phyloP scores from a whole-genome alignment of 2,329 filamentous ascomycete genomes.

The Pezicula carpinea region DNA sequence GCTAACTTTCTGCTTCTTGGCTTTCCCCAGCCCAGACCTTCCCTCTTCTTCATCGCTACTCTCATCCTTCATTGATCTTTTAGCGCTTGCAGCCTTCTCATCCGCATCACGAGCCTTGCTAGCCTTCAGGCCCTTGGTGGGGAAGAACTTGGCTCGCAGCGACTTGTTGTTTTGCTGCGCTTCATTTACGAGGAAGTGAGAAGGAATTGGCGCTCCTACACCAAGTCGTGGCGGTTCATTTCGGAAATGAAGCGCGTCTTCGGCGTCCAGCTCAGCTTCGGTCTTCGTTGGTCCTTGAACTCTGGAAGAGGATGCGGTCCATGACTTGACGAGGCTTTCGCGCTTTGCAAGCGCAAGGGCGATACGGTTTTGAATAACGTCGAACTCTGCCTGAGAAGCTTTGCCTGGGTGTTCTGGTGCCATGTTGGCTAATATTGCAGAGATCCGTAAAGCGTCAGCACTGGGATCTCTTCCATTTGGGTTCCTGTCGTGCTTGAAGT shows the following conservation, averaged over 20 bases:
- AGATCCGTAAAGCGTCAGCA: neutral
- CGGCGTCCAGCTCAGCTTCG: constrained; percentile 28
- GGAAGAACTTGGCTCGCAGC: constrained; percentile 27
- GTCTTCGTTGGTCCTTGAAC: constrained; percentile 18
- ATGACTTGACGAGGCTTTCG: constrained; percentile 27
- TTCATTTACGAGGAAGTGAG: constrained; percentile 24
- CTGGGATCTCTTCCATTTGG: too few relatives aligned
- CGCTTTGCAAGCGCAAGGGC: constrained; percentile 27
- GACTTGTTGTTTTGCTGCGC: constrained; percentile 26
- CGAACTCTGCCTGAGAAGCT: constrained; percentile 22
- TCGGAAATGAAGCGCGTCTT: constrained; percentile 26
- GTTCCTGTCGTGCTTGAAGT: too few relatives aligned
- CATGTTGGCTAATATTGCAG: constrained; percentile 5
- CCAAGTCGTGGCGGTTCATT: constrained; percentile 25
- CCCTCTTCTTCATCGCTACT: constrained; percentile 32
- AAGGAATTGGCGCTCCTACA: constrained; percentile 26
- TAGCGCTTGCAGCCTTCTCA: constrained; percentile 27
- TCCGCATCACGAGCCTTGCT: constrained; percentile 28
- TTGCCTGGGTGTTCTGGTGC: constrained; percentile 14
- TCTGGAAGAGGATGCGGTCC: constrained; percentile 21
- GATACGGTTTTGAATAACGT: constrained; percentile 27
- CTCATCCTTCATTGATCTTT: constrained; percentile 22
- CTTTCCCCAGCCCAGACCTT: constrained; percentile 27
- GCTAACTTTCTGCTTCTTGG: constrained; percentile 25
- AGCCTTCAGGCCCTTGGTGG: constrained; percentile 24